Conservation (phyloP, 208 protist genomes). For the Novymonas esmeraldas region DNA sequence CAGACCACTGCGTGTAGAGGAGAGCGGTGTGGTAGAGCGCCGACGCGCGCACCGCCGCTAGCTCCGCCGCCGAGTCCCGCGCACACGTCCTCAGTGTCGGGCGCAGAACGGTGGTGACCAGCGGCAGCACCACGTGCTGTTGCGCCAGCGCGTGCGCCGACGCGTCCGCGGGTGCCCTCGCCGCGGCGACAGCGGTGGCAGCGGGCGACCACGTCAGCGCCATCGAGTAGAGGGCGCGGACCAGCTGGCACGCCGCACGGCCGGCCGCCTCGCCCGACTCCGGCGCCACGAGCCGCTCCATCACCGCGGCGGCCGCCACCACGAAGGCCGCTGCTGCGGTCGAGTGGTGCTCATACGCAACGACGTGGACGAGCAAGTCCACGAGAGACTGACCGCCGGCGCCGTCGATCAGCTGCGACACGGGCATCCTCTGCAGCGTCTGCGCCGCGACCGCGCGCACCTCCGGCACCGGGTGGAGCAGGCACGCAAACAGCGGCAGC, state of each 20-base stretch:
- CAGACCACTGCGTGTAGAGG: conserved; percentile 34
- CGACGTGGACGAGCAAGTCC: conserved; percentile 51
- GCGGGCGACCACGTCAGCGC: conserved; percentile 19
- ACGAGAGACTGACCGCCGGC: conserved; percentile 42
- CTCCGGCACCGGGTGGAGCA: conserved; percentile 72
- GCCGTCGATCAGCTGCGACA: conserved; percentile 39
- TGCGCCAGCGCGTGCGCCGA: not conserved
- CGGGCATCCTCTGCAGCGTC: conserved; percentile 52
- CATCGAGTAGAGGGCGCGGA: conserved; percentile 31
- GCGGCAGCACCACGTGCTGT: conserved; percentile 29
- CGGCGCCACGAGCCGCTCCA: conserved; percentile 22
- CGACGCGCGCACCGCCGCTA: conserved; percentile 13
- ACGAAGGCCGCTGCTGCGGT: conserved; percentile 34
- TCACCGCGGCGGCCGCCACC: conserved; percentile 18
- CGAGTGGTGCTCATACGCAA: conserved; percentile 36
- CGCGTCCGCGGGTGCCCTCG: not conserved
- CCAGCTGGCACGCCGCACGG: conserved; percentile 21
- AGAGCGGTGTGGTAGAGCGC: conserved; percentile 47
- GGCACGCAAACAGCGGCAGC: conserved; percentile 82
- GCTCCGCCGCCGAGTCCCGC: not conserved
- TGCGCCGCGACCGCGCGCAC: conserved; percentile 61
- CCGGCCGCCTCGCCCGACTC: conserved; percentile 3
- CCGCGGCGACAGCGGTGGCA: conserved; percentile 6
- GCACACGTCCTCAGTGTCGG: conserved; percentile 18
- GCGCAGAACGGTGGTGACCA: conserved; percentile 15